Percentiles rank a stretch among this genome's conserved stretches.
Evolutionary conservation across 139 green algal genomes (phyloP).

Genomic region (Ettlia oleoabundans): DNA sequence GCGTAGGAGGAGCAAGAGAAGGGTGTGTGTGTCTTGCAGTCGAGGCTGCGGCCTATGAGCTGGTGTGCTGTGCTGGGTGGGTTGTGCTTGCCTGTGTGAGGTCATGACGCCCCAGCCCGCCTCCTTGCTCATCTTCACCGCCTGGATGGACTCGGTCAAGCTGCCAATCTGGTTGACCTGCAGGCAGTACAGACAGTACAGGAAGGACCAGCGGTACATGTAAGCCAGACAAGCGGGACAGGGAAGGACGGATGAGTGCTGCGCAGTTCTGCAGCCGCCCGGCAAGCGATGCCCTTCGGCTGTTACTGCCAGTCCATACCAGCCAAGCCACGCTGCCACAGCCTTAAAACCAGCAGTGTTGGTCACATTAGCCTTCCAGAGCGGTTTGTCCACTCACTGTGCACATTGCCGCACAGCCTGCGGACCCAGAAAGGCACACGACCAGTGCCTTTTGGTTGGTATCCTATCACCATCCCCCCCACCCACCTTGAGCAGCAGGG

Average conservation of each 20-base stretch:
- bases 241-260: neutral
- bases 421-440: neutral
- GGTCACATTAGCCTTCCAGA: too few relatives aligned
- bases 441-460: neutral
- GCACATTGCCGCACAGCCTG: neutral
- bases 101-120: slow-evolving; percentile 98
- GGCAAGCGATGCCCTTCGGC: too few relatives aligned
- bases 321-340: too few relatives aligned
- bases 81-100: slow-evolving; percentile 85
- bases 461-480: neutral
- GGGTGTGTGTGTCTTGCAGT: too few relatives aligned
- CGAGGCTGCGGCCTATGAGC: too few relatives aligned
- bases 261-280: too few relatives aligned
- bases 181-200: neutral
- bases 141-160: slow-evolving; percentile 96
- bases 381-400: too few relatives aligned
- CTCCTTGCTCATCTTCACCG: slow-evolving; percentile 90
- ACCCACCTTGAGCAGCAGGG: slow-evolving; percentile 95
- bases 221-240: neutral
- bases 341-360: too few relatives aligned
- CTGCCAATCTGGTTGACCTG: slow-evolving; percentile 98
- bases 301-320: too few relatives aligned
- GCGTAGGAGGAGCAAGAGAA: too few relatives aligned
- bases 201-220: neutral
- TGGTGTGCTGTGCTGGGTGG: too few relatives aligned